Evolutionary conservation across 495 filamentous ascomycete genomes (phyloP).

Genomic region (Lepidopterella palustris): DNA sequence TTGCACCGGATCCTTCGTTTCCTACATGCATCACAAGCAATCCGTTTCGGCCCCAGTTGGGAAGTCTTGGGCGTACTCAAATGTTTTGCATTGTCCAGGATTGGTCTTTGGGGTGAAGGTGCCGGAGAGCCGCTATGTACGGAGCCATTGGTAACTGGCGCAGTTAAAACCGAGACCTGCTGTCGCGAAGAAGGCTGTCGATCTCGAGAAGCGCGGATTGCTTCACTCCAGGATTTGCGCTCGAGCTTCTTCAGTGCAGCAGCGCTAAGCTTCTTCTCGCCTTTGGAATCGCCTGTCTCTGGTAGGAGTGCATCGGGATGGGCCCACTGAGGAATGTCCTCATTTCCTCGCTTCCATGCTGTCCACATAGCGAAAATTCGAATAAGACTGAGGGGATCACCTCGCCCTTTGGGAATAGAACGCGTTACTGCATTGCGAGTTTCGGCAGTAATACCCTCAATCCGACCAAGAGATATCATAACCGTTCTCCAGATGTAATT

Average conservation of each 20-base stretch:
- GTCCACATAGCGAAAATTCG: constrained; percentile 64
- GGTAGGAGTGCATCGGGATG: constrained; percentile 33
- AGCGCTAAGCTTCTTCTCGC: constrained; percentile 36
- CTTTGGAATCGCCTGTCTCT: constrained; percentile 21
- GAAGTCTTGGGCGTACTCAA: constrained; percentile 41
- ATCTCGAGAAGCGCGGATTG: constrained; percentile 18
- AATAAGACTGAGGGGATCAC: constrained; percentile 55
- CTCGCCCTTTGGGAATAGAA: constrained; percentile 58
- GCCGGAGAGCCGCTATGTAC: constrained; percentile 1
- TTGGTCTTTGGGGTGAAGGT: constrained; percentile 7
- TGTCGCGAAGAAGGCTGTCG: constrained; percentile 17
- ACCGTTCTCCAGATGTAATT: constrained; percentile 64
- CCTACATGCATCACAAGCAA: constrained; percentile 41
- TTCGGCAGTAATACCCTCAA: constrained; percentile 53
- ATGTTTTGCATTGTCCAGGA: constrained; percentile 11
- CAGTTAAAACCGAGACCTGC: constrained; percentile 4
- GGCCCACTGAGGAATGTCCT: constrained; percentile 61
- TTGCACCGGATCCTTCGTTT: constrained; percentile 42
- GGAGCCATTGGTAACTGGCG: background rate
- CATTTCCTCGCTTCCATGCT: constrained; percentile 68
- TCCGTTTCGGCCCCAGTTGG: constrained; percentile 41
- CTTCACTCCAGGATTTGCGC: constrained; percentile 27
- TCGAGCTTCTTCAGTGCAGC: constrained; percentile 34
- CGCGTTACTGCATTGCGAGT: constrained; percentile 52
- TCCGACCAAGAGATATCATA: constrained; percentile 57